Evolutionary conservation across 495 filamentous ascomycete species (phyloP), one percentile per base, ranked within the genome.

Genomic region (Jackrogersella multiformis): DNA sequence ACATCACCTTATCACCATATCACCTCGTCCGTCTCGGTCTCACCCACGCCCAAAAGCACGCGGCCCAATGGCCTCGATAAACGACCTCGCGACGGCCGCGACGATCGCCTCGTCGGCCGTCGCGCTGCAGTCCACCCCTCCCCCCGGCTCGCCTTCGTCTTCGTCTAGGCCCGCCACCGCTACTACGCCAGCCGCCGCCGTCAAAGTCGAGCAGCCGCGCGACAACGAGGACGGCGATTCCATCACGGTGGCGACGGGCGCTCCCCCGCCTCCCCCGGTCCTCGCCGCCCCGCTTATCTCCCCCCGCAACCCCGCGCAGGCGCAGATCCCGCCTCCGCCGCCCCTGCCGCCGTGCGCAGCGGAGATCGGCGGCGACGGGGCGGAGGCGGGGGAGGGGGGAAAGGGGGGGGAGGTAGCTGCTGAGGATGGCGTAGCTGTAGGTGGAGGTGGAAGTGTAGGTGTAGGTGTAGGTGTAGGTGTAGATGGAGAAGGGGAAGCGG

Each of bases 1-100:
- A n/a, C n/a, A n/a, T n/a, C n/a, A n/a, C n/a, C n/a, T n/a, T n/a
- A n/a, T n/a, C n/a, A n/a, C n/a, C n/a, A n/a, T n/a, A n/a, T n/a
- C n/a, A n/a, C 28, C 28, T 7, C 28, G 3, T 30, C 3, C 28
- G 3, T 30, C 28, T 7, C 28, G 8, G 8, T 16, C 15, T 9
- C 8, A 20, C 8, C 44, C 20, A 32, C n/a, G n/a, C n/a, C 24
- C 42, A 24, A 41, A 15, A 15, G 9, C 21, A 32, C 23, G 8
- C 4, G 18, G 20, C 26, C 10, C 49, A 55, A 81, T 80, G 75
- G 74, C 79, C 3, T 81, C 79, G 4, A 80, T 79, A 41, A 80
- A 80, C 56, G 79, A 81, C 61, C 78, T 81, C 7, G 79, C 77
- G 13, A 74, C 77, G 5, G 79, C 76, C 21, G 79, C 73, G 38